These are phyloP conservation scores for Kondoa subrosea DNA, from an alignment of 768 basidiomycete species.

Conservation along the genomic window DNA sequence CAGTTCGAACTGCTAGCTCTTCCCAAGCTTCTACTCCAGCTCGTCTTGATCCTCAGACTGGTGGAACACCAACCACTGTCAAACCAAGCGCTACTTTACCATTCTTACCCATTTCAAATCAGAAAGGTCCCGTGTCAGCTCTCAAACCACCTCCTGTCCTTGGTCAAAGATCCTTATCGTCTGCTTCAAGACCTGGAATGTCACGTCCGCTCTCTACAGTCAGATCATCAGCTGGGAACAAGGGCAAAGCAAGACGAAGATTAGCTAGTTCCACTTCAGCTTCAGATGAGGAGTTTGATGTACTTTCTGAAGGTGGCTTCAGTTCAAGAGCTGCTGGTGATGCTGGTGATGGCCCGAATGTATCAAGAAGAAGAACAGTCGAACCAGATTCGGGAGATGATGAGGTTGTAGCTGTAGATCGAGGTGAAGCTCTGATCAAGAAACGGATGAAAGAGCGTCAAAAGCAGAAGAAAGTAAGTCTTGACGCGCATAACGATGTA, in stretches of 20 bases:
- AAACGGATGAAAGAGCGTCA: slow-evolving; percentile 32
- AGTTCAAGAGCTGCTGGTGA: background rate
- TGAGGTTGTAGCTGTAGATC: slow-evolving; percentile 31
- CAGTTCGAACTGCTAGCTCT: too few species aligned
- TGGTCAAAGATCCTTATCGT: background rate
- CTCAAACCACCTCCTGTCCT: background rate
- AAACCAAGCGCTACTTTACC: background rate
- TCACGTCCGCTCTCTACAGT: background rate
- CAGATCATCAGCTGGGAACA: background rate
- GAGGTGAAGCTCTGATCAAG: slow-evolving; percentile 36
- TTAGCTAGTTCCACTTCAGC: background rate
- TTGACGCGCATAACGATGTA: slow-evolving; percentile 20
- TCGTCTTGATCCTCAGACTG: too few species aligned
- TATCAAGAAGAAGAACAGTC: background rate
- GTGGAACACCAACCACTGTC: too few species aligned
- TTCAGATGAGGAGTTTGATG: background rate
- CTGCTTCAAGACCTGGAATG: background rate
- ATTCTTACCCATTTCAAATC: background rate
- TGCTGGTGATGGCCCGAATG: too few species aligned
- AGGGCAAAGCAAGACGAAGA: background rate
- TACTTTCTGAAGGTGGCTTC: background rate
- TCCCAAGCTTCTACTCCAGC: too few species aligned
- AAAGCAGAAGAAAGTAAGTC: slow-evolving; percentile 27
- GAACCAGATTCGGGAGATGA: slow-evolving; percentile 25
- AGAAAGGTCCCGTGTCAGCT: too few species aligned